Evolutionary conservation across 1,139 yeast species (phyloP).

Genomic region (Sugiyamaella pinicola): DNA sequence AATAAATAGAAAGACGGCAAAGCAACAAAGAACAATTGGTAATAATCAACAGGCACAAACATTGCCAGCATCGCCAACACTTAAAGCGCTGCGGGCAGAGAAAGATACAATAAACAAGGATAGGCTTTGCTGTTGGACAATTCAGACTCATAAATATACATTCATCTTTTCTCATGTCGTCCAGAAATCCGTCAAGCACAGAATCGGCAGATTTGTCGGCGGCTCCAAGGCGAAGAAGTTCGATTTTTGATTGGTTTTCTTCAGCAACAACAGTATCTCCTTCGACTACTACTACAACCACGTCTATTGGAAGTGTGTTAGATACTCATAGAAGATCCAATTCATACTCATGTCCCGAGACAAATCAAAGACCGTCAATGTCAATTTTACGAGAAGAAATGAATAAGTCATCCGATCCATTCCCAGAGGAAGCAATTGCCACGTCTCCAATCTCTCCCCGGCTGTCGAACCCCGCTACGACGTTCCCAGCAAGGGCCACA

Average conservation of each 20-base stretch:
- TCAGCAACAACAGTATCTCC: constrained; percentile 14
- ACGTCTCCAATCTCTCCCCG: constrained; percentile 11
- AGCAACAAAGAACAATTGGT: too few species aligned
- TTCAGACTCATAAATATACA: too few species aligned
- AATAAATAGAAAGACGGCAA: too few species aligned
- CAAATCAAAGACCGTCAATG: constrained; percentile 15
- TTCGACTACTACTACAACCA: constrained; percentile 8
- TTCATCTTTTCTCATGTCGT: neutral
- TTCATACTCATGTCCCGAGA: constrained; percentile 21
- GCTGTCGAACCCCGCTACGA: neutral
- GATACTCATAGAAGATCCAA: constrained; percentile 16
- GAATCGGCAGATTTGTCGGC: constrained; percentile 3
- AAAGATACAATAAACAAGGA: too few species aligned
- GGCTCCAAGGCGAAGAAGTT: constrained; percentile 18
- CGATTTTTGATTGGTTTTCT: constrained; percentile 22
- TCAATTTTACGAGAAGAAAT: constrained; percentile 12
- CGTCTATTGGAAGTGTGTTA: constrained; percentile 5
- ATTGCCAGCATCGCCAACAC: too few species aligned
- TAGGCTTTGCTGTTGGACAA: too few species aligned
- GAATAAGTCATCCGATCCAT: constrained; percentile 1
- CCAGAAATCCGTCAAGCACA: neutral
- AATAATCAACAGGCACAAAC: too few species aligned
- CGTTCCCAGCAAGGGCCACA: neutral
- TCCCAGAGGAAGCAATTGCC: constrained; percentile 7
- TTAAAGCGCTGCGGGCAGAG: too few species aligned